Conservation (phyloP, 2,329 filamentous ascomycete species). For the Neofusicoccum cordaticola region DNA sequence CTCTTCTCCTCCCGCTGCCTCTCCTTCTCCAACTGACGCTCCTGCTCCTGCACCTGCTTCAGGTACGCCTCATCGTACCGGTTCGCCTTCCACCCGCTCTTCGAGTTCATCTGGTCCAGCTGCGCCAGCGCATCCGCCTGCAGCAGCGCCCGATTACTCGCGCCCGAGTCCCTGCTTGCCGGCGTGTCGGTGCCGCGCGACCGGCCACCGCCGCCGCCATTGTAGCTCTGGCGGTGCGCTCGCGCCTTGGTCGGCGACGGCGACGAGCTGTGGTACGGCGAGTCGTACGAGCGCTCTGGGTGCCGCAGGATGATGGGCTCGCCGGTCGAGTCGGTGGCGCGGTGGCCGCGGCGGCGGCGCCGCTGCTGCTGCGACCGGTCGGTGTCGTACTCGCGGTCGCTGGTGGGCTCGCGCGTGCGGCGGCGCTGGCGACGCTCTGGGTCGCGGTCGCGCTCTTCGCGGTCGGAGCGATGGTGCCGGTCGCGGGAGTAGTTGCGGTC, state of each 20-base stretch:
- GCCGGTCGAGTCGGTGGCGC: constrained; percentile 40
- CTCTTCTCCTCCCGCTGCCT: constrained; percentile 33
- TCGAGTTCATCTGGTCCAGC: constrained; percentile 62
- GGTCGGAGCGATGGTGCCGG: constrained; percentile 21
- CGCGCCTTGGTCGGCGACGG: constrained; percentile 5
- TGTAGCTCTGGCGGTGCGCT: neutral
- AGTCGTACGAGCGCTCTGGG: constrained; percentile 15
- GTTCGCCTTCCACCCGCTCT: constrained; percentile 46
- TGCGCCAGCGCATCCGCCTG: constrained; percentile 62
- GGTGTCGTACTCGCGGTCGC: constrained; percentile 23
- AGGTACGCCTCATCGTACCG: constrained; percentile 41
- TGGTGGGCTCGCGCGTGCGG: neutral
- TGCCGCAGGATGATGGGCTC: constrained; percentile 1
- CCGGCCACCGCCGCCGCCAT: neutral
- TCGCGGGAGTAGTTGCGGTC: constrained; percentile 4
- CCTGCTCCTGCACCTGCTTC: constrained; percentile 35
- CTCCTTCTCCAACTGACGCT: constrained; percentile 34
- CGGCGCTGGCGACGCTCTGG: constrained; percentile 21
- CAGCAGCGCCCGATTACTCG: constrained; percentile 36
- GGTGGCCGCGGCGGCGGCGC: constrained; percentile 33
- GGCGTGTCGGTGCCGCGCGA: neutral
- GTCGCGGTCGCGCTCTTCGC: constrained; percentile 15
- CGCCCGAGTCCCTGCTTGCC: constrained; percentile 25
- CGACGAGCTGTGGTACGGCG: constrained; percentile 10
- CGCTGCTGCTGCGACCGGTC: neutral